phyloP scores from a whole-genome alignment of 106 monocot species.

The Ottelia alismoides region DNA sequence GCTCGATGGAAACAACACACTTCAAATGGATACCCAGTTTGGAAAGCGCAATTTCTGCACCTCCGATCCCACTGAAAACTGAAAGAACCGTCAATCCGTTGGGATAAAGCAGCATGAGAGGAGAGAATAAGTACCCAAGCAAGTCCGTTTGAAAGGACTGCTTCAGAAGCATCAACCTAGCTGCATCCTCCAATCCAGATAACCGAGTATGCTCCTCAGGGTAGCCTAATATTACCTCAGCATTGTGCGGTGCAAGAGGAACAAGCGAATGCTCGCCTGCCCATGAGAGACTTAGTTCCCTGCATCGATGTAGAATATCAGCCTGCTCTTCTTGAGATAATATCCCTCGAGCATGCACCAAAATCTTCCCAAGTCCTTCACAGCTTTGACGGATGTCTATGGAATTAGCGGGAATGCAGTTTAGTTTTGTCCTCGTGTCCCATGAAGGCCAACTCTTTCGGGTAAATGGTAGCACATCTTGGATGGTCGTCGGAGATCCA shows the following conservation, averaged over 20 bases:
- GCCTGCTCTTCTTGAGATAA: conserved; percentile 35
- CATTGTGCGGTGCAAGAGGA: conserved; percentile 34
- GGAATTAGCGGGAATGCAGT: conserved; percentile 25
- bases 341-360: conserved; percentile 33
- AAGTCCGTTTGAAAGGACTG: conserved; percentile 56
- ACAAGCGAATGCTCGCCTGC: conserved; percentile 33
- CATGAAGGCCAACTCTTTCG: conserved; percentile 66
- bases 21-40: conserved; percentile 45
- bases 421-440: conserved; percentile 61
- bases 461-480: conserved; percentile 44
- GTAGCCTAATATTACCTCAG: conserved; percentile 54
- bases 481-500: conserved; percentile 43
- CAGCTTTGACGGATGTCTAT: conserved; percentile 21
- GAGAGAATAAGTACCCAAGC: conserved; percentile 45
- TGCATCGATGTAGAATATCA: conserved; percentile 59
- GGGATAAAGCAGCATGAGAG: conserved; percentile 41
- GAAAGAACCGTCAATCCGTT: conserved; percentile 52
- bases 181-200: conserved; percentile 15
- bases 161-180: conserved; percentile 36
- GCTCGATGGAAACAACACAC: conserved; percentile 60
- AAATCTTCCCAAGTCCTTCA: conserved; percentile 33
- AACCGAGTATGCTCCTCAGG: conserved; percentile 39
- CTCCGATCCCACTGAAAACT: conserved; percentile 58
- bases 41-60: conserved; percentile 40
- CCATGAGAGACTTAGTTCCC: conserved; percentile 43